phyloP scores from a whole-genome alignment of 2,329 filamentous ascomycete genomes.

The Macrophomina tecta region DNA sequence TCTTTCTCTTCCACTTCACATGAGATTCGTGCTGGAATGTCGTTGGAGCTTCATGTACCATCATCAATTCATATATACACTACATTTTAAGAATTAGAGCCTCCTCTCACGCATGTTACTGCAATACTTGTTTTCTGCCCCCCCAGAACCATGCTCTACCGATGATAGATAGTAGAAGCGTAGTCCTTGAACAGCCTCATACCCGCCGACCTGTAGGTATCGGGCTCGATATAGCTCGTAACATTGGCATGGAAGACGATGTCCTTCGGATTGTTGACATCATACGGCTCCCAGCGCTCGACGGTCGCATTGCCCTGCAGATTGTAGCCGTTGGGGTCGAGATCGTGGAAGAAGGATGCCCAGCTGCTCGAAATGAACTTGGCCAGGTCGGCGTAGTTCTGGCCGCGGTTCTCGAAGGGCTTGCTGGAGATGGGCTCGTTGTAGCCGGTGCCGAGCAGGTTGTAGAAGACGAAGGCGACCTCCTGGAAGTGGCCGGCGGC shows the following conservation, averaged over 20 bases:
- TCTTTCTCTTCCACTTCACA: too few species aligned
- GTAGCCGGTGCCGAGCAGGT: constrained; percentile 52
- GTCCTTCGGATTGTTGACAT: constrained; percentile 42
- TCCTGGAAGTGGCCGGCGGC: constrained; percentile 63
- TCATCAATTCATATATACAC: neutral
- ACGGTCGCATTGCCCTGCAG: constrained; percentile 32
- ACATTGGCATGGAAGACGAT: constrained; percentile 57
- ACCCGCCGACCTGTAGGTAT: constrained; percentile 52
- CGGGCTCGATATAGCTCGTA: constrained; percentile 48
- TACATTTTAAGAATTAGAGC: neutral
- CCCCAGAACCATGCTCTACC: neutral
- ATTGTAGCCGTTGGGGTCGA: constrained; percentile 47
- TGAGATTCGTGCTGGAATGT: too few species aligned
- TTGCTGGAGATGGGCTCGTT: constrained; percentile 38
- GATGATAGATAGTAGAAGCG: constrained; percentile 11
- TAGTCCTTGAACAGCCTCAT: constrained; percentile 50
- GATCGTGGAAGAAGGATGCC: constrained; percentile 52
- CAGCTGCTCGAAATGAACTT: constrained; percentile 53
- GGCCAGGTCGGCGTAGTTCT: constrained; percentile 47
- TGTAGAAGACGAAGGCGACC: constrained; percentile 56
- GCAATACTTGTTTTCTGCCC: too few species aligned
- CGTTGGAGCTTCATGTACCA: neutral
- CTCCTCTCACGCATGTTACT: neutral
- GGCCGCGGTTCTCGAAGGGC: constrained; percentile 44
- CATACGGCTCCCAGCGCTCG: constrained; percentile 51